Base-by-base conservation (phyloP, 345 rosid species). In the Dimocarpus longan region DNA sequence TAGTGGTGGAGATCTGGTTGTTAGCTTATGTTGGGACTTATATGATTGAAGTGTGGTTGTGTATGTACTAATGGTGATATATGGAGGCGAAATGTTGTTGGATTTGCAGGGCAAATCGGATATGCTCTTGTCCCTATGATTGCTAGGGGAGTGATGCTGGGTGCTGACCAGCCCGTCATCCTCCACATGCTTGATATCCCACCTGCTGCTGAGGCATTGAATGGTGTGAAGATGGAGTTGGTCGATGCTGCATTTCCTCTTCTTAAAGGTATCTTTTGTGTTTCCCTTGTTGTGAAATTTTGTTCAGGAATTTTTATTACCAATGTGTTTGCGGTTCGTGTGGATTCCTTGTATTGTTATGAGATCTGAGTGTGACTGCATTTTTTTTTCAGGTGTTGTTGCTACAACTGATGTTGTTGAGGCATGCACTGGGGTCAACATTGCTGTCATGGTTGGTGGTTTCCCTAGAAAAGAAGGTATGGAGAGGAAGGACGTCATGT, bases 401-500 rank as follows among this genome's bases (percentile, higher is more conserved):
- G 99, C 99, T 68, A 96, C 98, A 66, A 94, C 98, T 59, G 98
- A 96, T 82, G 98, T 74, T 66, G 88, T 96, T 72, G 99, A 96
- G 85, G 99, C 97, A 13, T 96, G 99, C 91, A 93, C 95, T 67
- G 95, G 95, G 60, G 99, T 96, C 74, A 90, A 76, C 24, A 52
- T 96, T 78, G 99, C 98, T 19, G 92, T 96, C 80, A 96, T 96
- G 99, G 99, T 96, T 73, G 99, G 99, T 84, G 99, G 99, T 26
- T 96, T 96, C 90, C 99, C 98, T 0, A 90, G 99, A 81, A 96
- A 96, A 77, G 99, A 96, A 87, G 99, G 99, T 46, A 96, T 96
- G 99, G 99, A 96, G 83, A 93, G 99, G 81, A 96, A 96, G 84
- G 99, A 96, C 88, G 99, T 96, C 40, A 96, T 96, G 99, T 82